Base-by-base conservation (phyloP, 106 monocot genomes). In the Posidonia australis region DNA sequence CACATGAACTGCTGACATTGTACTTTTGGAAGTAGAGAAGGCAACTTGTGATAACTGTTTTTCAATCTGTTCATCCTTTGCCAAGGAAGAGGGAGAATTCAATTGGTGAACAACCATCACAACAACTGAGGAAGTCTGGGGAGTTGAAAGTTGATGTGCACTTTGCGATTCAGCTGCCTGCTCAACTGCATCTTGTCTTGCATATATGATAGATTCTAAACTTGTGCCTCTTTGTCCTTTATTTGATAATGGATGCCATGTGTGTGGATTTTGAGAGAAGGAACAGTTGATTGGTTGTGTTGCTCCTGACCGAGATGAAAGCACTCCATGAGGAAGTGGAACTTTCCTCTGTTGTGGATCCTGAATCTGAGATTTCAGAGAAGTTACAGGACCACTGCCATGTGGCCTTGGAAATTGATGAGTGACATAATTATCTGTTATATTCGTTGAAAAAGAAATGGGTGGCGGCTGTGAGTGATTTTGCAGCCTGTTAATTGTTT, bases 381-480 rank as follows among this genome's bases (percentile, higher is more conserved):
- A 22, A 75, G 51, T 71, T 48, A 73, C 19, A 54, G 77, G 11
- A 63, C 60, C 48, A 72, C 55, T 54, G 4, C 73, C 29, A 68
- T 70, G 63, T 60, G 79, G 79, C 67, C 82, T 77, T 18, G 79
- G 77, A 73, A 66, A 89, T 44, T 66, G 36, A 68, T 74, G 84
- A 27, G 79, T 27, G 62, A 67, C 54, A 68, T 76, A 76, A 62
- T 24, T 78, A 67, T 44, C 48, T 18, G 51, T 22, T 67, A 68
- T 63, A 70, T 72, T 74, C 67, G 75, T 77, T 21, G 77, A 30
- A 56, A 79, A 82, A 30, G 88, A 66, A 70, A 84, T 10, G 26
- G 75, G 74, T 58, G 81, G 79, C 54, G 61, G 58, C 51, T 70
- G 83, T 49, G 64, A 20, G 22, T 74, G 78, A 26, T 73, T 83